Conservation (phyloP, 148 eudicot genomes). For the Silene uniflora region DNA sequence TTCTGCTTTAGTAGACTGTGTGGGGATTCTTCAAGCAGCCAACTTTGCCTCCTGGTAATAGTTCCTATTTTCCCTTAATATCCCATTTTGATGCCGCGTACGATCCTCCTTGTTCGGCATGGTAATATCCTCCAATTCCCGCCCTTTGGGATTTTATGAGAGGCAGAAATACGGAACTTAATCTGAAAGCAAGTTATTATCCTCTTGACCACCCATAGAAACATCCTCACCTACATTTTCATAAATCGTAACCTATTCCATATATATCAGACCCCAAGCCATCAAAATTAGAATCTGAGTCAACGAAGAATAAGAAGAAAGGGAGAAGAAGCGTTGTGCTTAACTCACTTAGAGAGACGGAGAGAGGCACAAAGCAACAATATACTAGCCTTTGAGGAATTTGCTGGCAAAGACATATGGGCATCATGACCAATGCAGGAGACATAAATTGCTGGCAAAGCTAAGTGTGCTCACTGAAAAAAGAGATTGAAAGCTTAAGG, state of each 20-base stretch:
- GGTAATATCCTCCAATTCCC: not conserved
- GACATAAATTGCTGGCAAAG: too few relatives aligned
- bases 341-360: not conserved
- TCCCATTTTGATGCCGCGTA: not conserved
- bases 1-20: not conserved
- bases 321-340: not conserved
- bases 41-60: not conserved
- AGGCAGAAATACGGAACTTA: not conserved
- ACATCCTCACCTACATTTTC: not conserved
- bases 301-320: not conserved
- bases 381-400: too few relatives aligned
- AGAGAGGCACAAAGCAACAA: too few relatives aligned
- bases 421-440: too few relatives aligned
- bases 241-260: not conserved
- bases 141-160: not conserved
- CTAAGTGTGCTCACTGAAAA: too few relatives aligned
- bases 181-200: not conserved
- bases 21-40: not conserved
- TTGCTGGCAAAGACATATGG: too few relatives aligned
- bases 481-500: too few relatives aligned
- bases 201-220: not conserved
- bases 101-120: not conserved
- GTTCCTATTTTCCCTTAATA: not conserved
- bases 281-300: not conserved
- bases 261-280: not conserved